Conservation (phyloP, 192 early-diverging fungal genomes). For the Backusella psychrophila region DNA sequence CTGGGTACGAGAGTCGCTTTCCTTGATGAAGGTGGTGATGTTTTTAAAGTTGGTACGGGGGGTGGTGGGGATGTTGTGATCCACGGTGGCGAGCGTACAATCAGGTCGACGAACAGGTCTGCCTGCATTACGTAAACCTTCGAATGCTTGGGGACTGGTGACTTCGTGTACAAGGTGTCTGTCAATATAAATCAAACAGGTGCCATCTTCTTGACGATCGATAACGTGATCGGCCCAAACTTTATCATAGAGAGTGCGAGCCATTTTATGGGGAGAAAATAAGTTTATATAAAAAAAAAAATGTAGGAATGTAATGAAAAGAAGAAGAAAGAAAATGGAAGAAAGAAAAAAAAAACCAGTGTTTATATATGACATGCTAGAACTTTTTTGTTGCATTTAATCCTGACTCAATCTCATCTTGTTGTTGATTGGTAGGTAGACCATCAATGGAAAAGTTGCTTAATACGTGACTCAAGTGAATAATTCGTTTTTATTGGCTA, state of each 20-base stretch:
- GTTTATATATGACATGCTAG: background rate
- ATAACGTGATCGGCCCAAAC: conserved; percentile 63
- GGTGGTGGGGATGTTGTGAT: conserved; percentile 69
- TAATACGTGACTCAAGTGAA: conserved; percentile 7
- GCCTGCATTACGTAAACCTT: conserved; percentile 58
- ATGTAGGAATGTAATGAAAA: conserved; percentile 1
- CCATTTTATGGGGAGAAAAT: background rate
- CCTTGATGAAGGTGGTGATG: conserved; percentile 60
- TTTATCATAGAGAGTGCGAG: conserved; percentile 68
- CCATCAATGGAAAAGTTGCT: conserved; percentile 7
- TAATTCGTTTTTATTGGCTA: background rate
- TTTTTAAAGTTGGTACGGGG: conserved; percentile 48
- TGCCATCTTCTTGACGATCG: conserved; percentile 53
- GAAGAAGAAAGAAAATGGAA: background rate
- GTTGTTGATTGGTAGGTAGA: background rate
- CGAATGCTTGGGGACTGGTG: conserved; percentile 68
- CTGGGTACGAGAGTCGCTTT: conserved; percentile 58
- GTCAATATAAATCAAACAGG: conserved; percentile 69
- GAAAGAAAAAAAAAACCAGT: background rate
- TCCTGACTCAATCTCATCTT: conserved; percentile 16
- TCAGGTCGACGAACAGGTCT: conserved; percentile 58
- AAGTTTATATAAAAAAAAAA: background rate
- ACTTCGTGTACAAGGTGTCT: conserved; percentile 71
- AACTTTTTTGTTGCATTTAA: background rate
- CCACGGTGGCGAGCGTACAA: conserved; percentile 67